Evolutionary conservation across 1,284 basidiomycete species (phyloP).

Genomic region (Malassezia caprae): DNA sequence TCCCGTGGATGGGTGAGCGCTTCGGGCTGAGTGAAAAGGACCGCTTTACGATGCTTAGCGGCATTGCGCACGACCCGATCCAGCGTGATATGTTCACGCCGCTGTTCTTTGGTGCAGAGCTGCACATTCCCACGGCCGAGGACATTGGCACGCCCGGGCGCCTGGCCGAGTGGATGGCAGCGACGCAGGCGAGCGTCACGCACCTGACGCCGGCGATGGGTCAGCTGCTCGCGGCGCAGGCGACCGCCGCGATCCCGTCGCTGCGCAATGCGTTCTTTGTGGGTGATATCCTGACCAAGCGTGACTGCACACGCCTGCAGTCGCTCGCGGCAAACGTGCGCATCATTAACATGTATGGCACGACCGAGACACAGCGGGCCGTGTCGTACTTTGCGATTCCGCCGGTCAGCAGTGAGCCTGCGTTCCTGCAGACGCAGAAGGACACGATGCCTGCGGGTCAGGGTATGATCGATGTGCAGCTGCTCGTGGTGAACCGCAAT

Average conservation of each 20-base stretch:
- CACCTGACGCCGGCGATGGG: constrained; percentile 95
- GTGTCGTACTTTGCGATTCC: constrained; percentile 96
- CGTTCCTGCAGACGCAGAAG: constrained; percentile 87
- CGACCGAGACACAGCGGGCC: constrained; percentile 96
- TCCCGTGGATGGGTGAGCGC: constrained; percentile 95
- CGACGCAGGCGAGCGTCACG: constrained; percentile 66
- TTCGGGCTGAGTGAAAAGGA: constrained; percentile 68
- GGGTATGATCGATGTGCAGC: constrained; percentile 96
- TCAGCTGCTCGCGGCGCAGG: constrained; percentile 91
- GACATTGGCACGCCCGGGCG: constrained; percentile 95
- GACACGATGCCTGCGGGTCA: constrained; percentile 96
- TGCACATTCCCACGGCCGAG: constrained; percentile 92
- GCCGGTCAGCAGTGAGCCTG: constrained; percentile 68
- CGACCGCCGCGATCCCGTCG: constrained; percentile 74
- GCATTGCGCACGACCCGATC: constrained; percentile 98
- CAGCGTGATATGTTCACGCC: constrained; percentile 99
- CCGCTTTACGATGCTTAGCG: constrained; percentile 96
- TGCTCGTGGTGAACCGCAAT: constrained; percentile 89
- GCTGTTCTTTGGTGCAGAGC: constrained; percentile 87
- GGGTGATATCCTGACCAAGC: constrained; percentile 96
- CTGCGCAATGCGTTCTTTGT: constrained; percentile 93
- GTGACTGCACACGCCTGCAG: constrained; percentile 91
- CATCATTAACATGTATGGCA: constrained; percentile 99
- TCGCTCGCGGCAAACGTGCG: constrained; percentile 76
- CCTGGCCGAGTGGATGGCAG: constrained; percentile 97